Conservation (phyloP, 805 yeast genomes). For the Kazachstania bromeliacearum region DNA sequence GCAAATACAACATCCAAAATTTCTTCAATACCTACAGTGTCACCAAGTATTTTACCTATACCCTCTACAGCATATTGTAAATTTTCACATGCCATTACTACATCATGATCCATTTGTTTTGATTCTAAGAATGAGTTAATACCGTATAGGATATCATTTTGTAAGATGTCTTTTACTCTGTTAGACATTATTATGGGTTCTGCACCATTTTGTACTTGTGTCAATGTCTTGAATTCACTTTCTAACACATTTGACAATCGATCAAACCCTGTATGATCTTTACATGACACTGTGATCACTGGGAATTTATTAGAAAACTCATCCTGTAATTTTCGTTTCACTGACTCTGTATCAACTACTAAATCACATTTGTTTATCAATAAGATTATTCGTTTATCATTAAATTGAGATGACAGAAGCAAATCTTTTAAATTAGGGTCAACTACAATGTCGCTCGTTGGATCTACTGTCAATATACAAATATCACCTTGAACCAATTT, state of each 20-base stretch:
- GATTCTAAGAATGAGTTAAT: constrained; percentile 50
- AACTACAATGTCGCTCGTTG: constrained; percentile 20
- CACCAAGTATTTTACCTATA: constrained; percentile 87
- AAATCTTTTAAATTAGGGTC: constrained; percentile 30
- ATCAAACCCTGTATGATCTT: constrained; percentile 45
- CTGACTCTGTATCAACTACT: constrained; percentile 12
- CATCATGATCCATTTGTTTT: constrained; percentile 43
- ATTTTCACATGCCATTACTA: constrained; percentile 73
- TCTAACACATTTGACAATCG: constrained; percentile 37
- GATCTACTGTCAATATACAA: constrained; percentile 47
- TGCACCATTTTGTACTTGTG: constrained; percentile 37
- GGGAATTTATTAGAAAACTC: constrained; percentile 18
- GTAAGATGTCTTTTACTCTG: constrained; percentile 64
- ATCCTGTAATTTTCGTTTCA: constrained; percentile 10
- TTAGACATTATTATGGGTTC: constrained; percentile 68
- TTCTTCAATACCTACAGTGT: constrained; percentile 81
- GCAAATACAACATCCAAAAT: constrained; percentile 85
- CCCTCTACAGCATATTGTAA: constrained; percentile 70
- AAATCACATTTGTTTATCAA: constrained; percentile 58
- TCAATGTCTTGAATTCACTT: constrained; percentile 36
- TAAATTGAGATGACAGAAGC: constrained; percentile 8
- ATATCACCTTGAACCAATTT: constrained; percentile 57
- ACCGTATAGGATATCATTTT: constrained; percentile 69
- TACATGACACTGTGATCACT: constrained; percentile 50
- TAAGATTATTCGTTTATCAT: constrained; percentile 27